These are phyloP conservation scores for Artemisia annua DNA, from an alignment of 129 eudicot species.

Conservation along the genomic window DNA sequence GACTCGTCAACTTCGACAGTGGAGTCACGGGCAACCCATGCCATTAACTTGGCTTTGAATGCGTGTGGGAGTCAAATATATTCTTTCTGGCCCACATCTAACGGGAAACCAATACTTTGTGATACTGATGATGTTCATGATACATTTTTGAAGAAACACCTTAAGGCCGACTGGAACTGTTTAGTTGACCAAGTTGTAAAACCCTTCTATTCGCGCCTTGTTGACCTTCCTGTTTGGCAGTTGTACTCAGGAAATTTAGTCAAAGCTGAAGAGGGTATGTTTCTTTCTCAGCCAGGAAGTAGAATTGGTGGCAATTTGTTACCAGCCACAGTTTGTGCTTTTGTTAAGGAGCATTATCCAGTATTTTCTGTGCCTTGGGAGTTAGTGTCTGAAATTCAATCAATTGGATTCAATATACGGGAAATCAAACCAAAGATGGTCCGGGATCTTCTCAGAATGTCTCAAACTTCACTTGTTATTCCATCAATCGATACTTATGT, in stretches of 20 bases:
- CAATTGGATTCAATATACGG: conserved; percentile 73
- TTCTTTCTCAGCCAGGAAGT: conserved; percentile 89
- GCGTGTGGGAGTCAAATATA: conserved; percentile 67
- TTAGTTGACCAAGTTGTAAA: conserved; percentile 74
- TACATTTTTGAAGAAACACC: conserved; percentile 27
- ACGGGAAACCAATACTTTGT: conserved; percentile 28
- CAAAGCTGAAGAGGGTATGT: conserved; percentile 98
- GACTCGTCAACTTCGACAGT: conserved; percentile 62
- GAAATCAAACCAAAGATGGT: conserved; percentile 99
- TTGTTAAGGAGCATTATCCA: conserved; percentile 96
- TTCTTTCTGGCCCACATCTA: conserved; percentile 92
- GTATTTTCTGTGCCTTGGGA: conserved; percentile 99
- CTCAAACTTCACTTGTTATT: conserved; percentile 58
- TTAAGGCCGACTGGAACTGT: conserved; percentile 81
- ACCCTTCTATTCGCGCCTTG: conserved; percentile 86
- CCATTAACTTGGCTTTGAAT: conserved; percentile 56
- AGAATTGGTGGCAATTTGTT: conserved; percentile 78
- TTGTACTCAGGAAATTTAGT: conserved; percentile 87
- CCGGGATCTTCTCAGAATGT: conserved; percentile 81
- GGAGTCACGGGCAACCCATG: conserved; percentile 54
- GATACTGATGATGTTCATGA: conserved; percentile 33
- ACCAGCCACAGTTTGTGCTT: conserved; percentile 89
- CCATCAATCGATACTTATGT: conserved; percentile 72
- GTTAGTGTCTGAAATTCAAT: conserved; percentile 83
- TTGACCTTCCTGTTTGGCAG: conserved; percentile 96